These are phyloP conservation scores for Daedaleopsis nitida DNA, from an alignment of 768 basidiomycete genomes.

Conservation along the genomic window DNA sequence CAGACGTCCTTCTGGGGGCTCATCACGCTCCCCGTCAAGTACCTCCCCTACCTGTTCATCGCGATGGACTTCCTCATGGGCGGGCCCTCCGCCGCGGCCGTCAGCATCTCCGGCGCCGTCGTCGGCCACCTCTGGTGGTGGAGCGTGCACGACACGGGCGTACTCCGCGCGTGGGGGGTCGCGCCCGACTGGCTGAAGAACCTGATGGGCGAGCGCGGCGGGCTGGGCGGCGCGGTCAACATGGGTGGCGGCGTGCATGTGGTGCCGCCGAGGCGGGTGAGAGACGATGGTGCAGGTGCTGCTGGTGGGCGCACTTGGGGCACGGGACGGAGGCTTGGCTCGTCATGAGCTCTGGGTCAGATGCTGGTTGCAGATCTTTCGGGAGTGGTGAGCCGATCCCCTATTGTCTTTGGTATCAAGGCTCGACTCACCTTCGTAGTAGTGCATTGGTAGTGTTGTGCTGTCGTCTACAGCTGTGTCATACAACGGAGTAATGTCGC, in stretches of 20 bases:
- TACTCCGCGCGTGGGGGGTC: constrained; percentile 44
- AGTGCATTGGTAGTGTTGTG: not conserved
- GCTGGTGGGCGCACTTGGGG: constrained; percentile 53
- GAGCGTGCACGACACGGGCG: constrained; percentile 54
- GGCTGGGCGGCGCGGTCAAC: constrained; percentile 34
- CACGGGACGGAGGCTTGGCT: constrained; percentile 51
- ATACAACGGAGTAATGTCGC: not conserved
- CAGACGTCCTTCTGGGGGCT: constrained; percentile 82
- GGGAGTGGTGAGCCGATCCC: not conserved
- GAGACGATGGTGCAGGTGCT: constrained; percentile 12
- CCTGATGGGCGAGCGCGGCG: constrained; percentile 43
- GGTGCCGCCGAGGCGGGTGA: constrained; percentile 43
- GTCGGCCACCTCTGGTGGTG: constrained; percentile 86
- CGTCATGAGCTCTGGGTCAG: constrained; percentile 9
- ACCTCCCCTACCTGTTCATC: constrained; percentile 76
- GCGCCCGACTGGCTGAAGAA: constrained; percentile 64
- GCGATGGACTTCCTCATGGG: constrained; percentile 68
- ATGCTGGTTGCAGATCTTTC: not conserved
- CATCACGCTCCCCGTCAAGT: constrained; percentile 68
- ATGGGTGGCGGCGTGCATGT: constrained; percentile 56
- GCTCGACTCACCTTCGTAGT: not conserved
- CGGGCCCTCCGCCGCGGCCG: constrained; percentile 57
- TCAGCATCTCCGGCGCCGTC: constrained; percentile 66
- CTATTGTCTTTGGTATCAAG: not conserved
- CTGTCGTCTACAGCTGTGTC: not conserved